Evolutionary conservation across 257 asterid species (phyloP).

Genomic region (Solanum lycopersicoides): DNA sequence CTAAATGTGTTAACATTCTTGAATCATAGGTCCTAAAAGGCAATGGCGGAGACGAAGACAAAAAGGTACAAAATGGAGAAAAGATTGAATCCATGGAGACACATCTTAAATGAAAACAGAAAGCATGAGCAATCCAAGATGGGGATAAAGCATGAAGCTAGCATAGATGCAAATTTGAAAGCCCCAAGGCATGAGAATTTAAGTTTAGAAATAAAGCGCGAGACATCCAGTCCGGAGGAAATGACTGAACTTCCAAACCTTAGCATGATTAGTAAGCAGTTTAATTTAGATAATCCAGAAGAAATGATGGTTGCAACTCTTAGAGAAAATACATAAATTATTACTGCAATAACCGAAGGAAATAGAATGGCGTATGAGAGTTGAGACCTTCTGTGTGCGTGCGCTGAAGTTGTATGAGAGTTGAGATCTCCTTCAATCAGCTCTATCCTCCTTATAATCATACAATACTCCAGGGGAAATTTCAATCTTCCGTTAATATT

Average conservation of each 20-base stretch:
- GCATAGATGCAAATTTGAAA: slow-evolving; percentile 6
- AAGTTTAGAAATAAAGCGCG: neutral
- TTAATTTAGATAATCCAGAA: slow-evolving; percentile 19
- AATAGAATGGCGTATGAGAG: slow-evolving; percentile 6
- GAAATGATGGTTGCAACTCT: slow-evolving; percentile 39
- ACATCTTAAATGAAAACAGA: slow-evolving; percentile 24
- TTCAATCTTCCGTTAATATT: no score
- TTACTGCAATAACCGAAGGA: slow-evolving; percentile 45
- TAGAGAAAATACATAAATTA: slow-evolving; percentile 34
- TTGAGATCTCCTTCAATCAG: no score
- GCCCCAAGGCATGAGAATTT: neutral
- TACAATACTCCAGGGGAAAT: no score
- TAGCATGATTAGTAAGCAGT: slow-evolving; percentile 8
- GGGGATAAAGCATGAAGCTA: neutral
- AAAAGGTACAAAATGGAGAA: slow-evolving; percentile 33
- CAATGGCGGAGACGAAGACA: slow-evolving; percentile 39
- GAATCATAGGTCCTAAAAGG: slow-evolving; percentile 46
- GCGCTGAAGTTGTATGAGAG: no score
- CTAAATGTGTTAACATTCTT: neutral
- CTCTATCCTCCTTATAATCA: no score
- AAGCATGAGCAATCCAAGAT: slow-evolving; percentile 33
- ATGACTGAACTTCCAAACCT: slow-evolving; percentile 1
- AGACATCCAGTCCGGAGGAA: neutral
- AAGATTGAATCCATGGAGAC: slow-evolving; percentile 61
- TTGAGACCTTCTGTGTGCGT: no score